Percentiles rank a stretch among this genome's conserved stretches.
Evolutionary conservation across 306 rosid genomes (phyloP).

Genomic region (Mimosa bimucronata): DNA sequence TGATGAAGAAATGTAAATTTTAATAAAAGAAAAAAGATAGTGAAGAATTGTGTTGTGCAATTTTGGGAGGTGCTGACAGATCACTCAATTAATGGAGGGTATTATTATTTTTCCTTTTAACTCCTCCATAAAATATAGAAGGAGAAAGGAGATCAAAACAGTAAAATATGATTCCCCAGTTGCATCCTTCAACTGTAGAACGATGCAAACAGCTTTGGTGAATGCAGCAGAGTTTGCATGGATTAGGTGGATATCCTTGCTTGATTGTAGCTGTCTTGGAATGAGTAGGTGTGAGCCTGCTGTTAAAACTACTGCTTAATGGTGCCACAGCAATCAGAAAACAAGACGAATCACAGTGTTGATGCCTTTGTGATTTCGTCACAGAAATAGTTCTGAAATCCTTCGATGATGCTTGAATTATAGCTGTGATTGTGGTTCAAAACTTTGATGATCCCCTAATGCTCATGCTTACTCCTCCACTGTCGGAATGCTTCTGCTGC

Average conservation of each 20-base stretch:
- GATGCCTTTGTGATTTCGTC: background rate
- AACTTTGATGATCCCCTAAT: background rate
- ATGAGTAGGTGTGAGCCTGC: background rate
- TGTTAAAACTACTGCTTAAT: background rate
- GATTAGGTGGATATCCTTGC: background rate
- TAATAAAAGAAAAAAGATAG: no score
- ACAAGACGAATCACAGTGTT: background rate
- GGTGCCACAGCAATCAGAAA: background rate
- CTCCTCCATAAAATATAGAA: background rate
- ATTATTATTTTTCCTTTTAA: background rate
- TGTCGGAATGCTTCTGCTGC: no score
- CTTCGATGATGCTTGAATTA: no score
- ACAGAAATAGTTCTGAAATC: background rate
- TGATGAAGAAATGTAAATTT: no score
- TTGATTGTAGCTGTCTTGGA: background rate
- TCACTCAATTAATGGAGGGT: background rate
- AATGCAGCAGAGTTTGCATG: background rate
- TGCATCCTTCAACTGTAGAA: background rate
- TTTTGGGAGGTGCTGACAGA: background rate
- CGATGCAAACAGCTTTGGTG: background rate
- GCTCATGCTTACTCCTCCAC: no score
- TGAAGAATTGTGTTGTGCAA: background rate
- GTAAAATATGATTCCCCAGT: background rate
- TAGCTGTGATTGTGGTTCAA: no score
- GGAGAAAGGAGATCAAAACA: background rate